Percentiles rank a stretch among this genome's conserved stretches.
Conservation (phyloP, 164 flowering plant genomes). For the Nymphaea thermarum region DNA sequence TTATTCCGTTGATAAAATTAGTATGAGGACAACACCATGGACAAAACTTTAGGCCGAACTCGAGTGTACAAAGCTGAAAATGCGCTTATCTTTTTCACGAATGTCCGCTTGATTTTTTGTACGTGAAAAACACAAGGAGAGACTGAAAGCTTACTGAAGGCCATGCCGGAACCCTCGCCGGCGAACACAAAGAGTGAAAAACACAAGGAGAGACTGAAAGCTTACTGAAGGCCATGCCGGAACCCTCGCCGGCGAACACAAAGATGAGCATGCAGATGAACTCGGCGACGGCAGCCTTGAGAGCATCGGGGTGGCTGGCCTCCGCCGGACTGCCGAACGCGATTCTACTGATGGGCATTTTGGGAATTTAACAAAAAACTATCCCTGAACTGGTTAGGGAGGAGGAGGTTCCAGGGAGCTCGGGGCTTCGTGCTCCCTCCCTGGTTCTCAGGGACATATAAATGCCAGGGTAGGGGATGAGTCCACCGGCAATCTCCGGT, state of each 20-base stretch:
- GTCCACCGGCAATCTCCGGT: slow-evolving; percentile 20
- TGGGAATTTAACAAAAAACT: background rate
- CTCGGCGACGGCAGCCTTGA: slow-evolving; percentile 60
- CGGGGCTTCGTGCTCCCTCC: background rate
- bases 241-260: slow-evolving; percentile 58
- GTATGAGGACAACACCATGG: too few relatives aligned
- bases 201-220: too few relatives aligned
- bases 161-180: slow-evolving; percentile 72
- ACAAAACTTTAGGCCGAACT: too few relatives aligned
- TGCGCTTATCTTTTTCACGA: too few relatives aligned
- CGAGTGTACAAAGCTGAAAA: too few relatives aligned
- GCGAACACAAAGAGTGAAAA: slow-evolving; percentile 28
- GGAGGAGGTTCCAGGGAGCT: background rate
- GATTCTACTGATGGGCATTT: slow-evolving; percentile 43
- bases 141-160: slow-evolving; percentile 33
- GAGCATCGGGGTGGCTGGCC: slow-evolving; percentile 39
- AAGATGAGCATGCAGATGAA: slow-evolving; percentile 48
- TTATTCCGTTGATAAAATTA: too few relatives aligned
- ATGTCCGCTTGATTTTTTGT: too few relatives aligned
- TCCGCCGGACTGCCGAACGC: slow-evolving; percentile 43
- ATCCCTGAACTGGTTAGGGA: background rate
- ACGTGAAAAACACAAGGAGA: too few relatives aligned
- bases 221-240: slow-evolving; percentile 53
- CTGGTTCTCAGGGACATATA: slow-evolving; percentile 11
- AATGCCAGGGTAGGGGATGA: background rate